Conservation (phyloP, 257 asterid genomes). For the Primulina huaijiensis region DNA sequence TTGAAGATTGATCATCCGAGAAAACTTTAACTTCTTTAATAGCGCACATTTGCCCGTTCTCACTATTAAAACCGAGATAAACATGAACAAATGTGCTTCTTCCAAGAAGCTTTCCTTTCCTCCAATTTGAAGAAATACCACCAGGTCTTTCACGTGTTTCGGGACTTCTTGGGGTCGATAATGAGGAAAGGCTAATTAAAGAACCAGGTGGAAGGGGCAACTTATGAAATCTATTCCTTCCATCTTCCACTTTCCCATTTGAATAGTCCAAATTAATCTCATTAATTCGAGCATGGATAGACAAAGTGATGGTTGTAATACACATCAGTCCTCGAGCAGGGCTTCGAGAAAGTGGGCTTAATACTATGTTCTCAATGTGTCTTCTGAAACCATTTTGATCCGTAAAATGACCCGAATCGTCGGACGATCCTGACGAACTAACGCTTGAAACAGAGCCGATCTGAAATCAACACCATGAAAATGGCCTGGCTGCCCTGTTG, state of each 20-base stretch:
- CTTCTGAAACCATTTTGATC: constrained; percentile 60
- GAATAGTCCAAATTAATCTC: constrained; percentile 66
- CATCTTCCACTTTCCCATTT: constrained; percentile 55
- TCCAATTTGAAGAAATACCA: constrained; percentile 64
- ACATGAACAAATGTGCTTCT: constrained; percentile 98
- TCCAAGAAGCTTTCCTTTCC: constrained; percentile 92
- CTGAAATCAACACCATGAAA: constrained; percentile 44
- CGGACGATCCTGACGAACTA: constrained; percentile 78
- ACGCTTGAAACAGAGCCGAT: constrained; percentile 75
- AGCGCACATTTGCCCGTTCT: constrained; percentile 96
- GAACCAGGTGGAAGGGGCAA: constrained; percentile 93
- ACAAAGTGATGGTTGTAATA: constrained; percentile 50
- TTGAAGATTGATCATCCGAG: constrained; percentile 83
- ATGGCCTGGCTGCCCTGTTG: constrained; percentile 38
- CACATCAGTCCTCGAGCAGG: constrained; percentile 65
- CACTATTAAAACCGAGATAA: constrained; percentile 91
- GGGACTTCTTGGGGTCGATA: constrained; percentile 72
- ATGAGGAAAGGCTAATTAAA: constrained; percentile 66
- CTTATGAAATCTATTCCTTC: constrained; percentile 61
- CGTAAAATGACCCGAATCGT: constrained; percentile 50
- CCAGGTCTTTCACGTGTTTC: constrained; percentile 43
- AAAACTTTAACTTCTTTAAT: constrained; percentile 88
- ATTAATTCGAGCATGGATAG: constrained; percentile 60
- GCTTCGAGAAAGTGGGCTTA: constrained; percentile 61
- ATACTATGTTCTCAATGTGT: constrained; percentile 44